A percentile compares a stretch with the other conserved stretches of the same genome.
Conservation (phyloP, 331 rosid species). For the Quercus phellos region DNA sequence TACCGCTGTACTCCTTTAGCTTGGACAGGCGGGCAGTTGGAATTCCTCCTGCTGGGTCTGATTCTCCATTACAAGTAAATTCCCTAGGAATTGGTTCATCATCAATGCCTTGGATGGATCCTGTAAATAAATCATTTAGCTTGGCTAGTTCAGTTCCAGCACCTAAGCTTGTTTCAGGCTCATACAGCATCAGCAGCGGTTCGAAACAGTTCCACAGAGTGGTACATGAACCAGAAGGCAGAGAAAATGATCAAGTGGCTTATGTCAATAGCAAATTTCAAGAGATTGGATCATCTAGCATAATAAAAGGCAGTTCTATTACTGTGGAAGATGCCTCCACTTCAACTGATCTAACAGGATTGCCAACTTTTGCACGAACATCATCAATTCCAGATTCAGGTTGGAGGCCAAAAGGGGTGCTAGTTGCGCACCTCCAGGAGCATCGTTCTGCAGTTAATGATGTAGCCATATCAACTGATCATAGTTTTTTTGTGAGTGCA, state of each 20-base stretch:
- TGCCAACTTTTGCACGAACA: constrained; percentile 58
- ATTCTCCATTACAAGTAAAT: constrained; percentile 66
- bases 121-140: constrained; percentile 75
- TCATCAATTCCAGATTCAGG: constrained; percentile 78
- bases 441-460: constrained; percentile 89
- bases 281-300: constrained; percentile 56
- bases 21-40: constrained; percentile 71
- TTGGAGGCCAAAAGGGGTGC: constrained; percentile 94
- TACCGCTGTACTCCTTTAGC: constrained; percentile 92
- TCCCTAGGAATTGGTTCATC: constrained; percentile 79
- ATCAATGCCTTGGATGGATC: constrained; percentile 88
- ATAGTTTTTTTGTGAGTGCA: constrained; percentile 84
- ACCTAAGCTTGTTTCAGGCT: constrained; percentile 85
- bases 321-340: constrained; percentile 54
- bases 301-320: constrained; percentile 48
- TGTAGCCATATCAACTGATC: constrained; percentile 82
- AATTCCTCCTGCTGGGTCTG: constrained; percentile 70
- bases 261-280: constrained; percentile 56
- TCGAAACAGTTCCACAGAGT: constrained; percentile 93
- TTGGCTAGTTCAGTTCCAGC: constrained; percentile 88
- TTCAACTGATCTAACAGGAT: constrained; percentile 55
- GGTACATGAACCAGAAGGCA: constrained; percentile 94
- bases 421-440: constrained; percentile 98
- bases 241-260: constrained; percentile 68
- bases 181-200: constrained; percentile 68